Evolutionary conservation across 192 early-diverging fungal species (phyloP).

Genomic region (Coemansia sp.): DNA sequence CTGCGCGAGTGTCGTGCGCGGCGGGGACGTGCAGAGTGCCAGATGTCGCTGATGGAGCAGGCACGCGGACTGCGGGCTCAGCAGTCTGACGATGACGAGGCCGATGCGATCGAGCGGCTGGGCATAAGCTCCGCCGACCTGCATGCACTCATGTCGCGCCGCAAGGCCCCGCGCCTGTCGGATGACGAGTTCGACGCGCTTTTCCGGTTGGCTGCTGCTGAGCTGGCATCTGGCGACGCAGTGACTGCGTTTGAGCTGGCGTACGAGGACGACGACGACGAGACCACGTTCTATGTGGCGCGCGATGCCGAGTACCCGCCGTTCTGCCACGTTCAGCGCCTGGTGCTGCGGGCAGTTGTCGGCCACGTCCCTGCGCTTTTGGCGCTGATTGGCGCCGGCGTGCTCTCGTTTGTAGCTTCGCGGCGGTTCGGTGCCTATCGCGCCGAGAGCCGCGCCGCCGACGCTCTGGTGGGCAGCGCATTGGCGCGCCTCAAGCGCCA

Average conservation of each 20-base stretch:
- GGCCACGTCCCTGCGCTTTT: constrained; percentile 30
- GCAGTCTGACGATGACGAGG: constrained; percentile 17
- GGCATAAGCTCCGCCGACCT: constrained; percentile 44
- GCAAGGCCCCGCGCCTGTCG: constrained; percentile 24
- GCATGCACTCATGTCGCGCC: constrained; percentile 15
- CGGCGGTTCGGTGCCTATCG: constrained; percentile 35
- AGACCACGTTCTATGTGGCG: constrained; percentile 39
- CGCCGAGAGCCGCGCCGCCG: constrained; percentile 43
- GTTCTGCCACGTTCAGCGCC: constrained; percentile 28
- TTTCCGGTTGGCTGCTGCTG: constrained; percentile 27
- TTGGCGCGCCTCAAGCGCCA: constrained; percentile 56
- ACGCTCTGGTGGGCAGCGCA: constrained; percentile 46
- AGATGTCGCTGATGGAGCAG: constrained; percentile 29
- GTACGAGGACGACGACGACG: constrained; percentile 25
- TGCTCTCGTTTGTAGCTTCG: constrained; percentile 24
- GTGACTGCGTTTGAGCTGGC: constrained; percentile 22
- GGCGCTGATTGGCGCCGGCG: constrained; percentile 11
- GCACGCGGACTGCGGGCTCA: constrained; percentile 23
- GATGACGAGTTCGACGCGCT: constrained; percentile 36
- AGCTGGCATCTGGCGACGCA: constrained; percentile 16
- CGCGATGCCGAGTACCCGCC: constrained; percentile 19
- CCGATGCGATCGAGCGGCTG: constrained; percentile 47
- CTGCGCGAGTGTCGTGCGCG: constrained; percentile 24
- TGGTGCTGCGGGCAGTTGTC: constrained; percentile 22
- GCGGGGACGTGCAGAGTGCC: constrained; percentile 43